These are phyloP conservation scores for Antitrichia curtipendula DNA, from an alignment of 225 moss, liverwort and hornwort species.

Conservation along the genomic window DNA sequence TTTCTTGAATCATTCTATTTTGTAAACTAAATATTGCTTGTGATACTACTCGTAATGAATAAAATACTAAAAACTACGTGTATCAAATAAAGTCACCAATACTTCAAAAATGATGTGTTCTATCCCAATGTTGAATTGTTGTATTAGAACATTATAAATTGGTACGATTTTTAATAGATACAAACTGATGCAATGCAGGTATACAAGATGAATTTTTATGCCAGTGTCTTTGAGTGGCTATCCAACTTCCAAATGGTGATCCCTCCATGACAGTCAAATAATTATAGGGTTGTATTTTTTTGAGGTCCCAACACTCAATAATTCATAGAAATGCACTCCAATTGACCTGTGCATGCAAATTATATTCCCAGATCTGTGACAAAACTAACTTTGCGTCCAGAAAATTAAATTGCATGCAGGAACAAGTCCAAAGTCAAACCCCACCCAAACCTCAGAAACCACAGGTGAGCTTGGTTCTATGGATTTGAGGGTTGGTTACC, in stretches of 20 bases:
- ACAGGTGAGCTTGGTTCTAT: no score
- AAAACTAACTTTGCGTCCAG: not conserved
- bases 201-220: not conserved
- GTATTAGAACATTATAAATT: no score
- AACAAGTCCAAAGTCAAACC: not conserved
- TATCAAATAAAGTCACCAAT: not conserved
- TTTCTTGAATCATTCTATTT: not conserved
- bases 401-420: not conserved
- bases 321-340: not conserved
- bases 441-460: not conserved
- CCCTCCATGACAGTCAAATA: not conserved
- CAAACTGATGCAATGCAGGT: not conserved
- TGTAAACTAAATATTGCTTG: not conserved
- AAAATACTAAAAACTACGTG: not conserved
- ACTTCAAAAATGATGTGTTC: not conserved
- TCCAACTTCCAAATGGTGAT: not conserved
- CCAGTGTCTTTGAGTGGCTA: not conserved
- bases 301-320: not conserved
- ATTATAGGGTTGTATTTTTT: not conserved
- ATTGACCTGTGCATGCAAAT: not conserved
- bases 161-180: not conserved
- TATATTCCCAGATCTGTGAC: not conserved
- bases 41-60: not conserved
- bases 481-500: not conserved
- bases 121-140: not conserved